Evolutionary conservation across 2,329 filamentous ascomycete species (phyloP).

Genomic region (Colletotrichum sublineola): DNA sequence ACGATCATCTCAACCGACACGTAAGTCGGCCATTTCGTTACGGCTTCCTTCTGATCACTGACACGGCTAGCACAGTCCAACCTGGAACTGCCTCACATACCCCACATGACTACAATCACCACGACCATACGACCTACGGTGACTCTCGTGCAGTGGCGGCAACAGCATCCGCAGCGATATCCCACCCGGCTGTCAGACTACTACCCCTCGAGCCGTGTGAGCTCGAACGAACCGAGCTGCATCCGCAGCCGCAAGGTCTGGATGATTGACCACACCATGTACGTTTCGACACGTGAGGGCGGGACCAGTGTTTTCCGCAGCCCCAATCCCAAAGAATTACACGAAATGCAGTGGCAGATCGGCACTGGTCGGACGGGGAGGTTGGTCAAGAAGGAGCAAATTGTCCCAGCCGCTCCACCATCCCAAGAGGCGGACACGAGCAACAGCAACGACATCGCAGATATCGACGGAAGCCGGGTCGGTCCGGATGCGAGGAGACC

Average conservation of each 20-base stretch:
- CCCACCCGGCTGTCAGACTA: constrained; percentile 57
- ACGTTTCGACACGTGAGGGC: constrained; percentile 54
- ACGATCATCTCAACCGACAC: constrained; percentile 60
- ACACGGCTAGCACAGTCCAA: constrained; percentile 50
- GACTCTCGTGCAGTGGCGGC: constrained; percentile 54
- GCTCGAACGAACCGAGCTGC: constrained; percentile 49
- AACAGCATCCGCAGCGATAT: constrained; percentile 54
- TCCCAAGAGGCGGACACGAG: constrained; percentile 35
- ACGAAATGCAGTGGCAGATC: constrained; percentile 57
- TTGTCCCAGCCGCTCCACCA: constrained; percentile 43
- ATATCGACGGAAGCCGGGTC: background rate
- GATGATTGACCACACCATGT: constrained; percentile 60
- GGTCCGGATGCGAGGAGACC: background rate
- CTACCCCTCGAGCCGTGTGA: constrained; percentile 46
- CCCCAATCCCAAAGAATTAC: constrained; percentile 55
- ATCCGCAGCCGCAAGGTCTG: constrained; percentile 57
- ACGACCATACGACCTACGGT: constrained; percentile 57
- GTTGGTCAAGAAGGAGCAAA: constrained; percentile 52
- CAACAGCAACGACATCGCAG: constrained; percentile 39
- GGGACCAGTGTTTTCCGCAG: constrained; percentile 55
- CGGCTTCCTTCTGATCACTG: constrained; percentile 1
- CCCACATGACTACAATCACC: constrained; percentile 61
- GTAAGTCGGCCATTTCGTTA: constrained; percentile 46
- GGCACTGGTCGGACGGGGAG: constrained; percentile 48
- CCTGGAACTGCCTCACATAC: constrained; percentile 61